Evolutionary conservation across 495 filamentous ascomycete species (phyloP), one percentile per base, ranked within the genome.

Genomic region (Neurospora sp.): DNA sequence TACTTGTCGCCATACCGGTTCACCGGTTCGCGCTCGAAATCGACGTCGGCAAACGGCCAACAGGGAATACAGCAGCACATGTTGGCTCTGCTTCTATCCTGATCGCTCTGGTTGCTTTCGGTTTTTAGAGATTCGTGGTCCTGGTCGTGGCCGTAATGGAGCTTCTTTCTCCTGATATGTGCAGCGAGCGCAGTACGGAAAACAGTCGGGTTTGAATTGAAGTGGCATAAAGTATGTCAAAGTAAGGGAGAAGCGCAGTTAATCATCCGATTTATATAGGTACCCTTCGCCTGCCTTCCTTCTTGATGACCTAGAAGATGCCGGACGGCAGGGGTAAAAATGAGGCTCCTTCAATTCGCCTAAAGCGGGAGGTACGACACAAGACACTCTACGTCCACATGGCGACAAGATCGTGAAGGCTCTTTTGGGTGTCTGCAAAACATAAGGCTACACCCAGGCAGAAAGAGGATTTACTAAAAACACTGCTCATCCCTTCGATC

Each of bases 11-110:
- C 53, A 72, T 20, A 31, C 42, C 3, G 20, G 22, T 37, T 41
- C 68, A 35, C 53, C 14, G 73, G 71, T 1, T 80, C 78, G 39
- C 78, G 77, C 69, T 86, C 84, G 59, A 86, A 73, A 40, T 81
- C 76, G 68, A 81, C 74, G 41, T 85, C 81, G 20, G 80, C 74
- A 68, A 84, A 83, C 0, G 81, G 78, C 75, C 81, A 86, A 70
- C 82, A 85, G 16, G 82, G 82, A 38, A 84, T 69, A 72, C 83
- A 86, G 3, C 53, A 65, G 53, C 53, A 65, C 53, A 65, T 65
- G 6, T 16, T 65, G 22, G 18, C 27, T n/a, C 5, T 61, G 20
- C 6, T 65, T 65, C 7, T 65, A 18, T 5, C 22, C 27, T 65
- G 12, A 1, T 35, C 1, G 22, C 53, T 31, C 6, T 61, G 22